Percentiles rank a stretch among this genome's conserved stretches.
Conservation (phyloP, 257 asterid species). For the Nicotiana tabacum region DNA sequence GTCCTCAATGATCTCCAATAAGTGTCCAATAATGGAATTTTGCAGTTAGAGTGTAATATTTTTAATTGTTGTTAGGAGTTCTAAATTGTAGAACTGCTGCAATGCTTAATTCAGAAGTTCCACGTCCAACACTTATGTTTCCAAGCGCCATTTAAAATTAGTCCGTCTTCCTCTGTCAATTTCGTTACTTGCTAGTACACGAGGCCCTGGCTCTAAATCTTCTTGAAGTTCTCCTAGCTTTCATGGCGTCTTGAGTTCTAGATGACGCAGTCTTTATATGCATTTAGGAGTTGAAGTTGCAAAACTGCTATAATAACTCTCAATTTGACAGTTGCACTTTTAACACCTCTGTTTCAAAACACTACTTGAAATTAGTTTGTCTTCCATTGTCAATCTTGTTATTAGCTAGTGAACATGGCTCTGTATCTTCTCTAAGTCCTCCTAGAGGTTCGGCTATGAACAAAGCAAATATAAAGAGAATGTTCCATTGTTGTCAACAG, state of each 20-base stretch:
- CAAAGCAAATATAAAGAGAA: background rate
- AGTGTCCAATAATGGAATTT: too few relatives aligned
- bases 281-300: background rate
- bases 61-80: background rate
- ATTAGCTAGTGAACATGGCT: too few relatives aligned
- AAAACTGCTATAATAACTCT: background rate
- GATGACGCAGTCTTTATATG: background rate
- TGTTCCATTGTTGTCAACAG: background rate
- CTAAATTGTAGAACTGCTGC: background rate
- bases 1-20: background rate
- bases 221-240: background rate
- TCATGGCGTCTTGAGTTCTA: background rate
- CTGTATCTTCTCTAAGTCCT: too few relatives aligned
- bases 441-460: background rate
- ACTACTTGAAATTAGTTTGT: background rate
- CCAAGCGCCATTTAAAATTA: background rate
- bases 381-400: background rate
- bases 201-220: background rate
- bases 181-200: background rate
- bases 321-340: background rate
- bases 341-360: background rate
- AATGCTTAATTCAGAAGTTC: background rate
- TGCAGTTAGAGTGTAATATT: background rate
- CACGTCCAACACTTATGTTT: background rate
- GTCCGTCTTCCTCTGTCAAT: background rate